Evolutionary conservation across 2,329 filamentous ascomycete species (phyloP).

Genomic region (Coccinonectria pachysandricola): DNA sequence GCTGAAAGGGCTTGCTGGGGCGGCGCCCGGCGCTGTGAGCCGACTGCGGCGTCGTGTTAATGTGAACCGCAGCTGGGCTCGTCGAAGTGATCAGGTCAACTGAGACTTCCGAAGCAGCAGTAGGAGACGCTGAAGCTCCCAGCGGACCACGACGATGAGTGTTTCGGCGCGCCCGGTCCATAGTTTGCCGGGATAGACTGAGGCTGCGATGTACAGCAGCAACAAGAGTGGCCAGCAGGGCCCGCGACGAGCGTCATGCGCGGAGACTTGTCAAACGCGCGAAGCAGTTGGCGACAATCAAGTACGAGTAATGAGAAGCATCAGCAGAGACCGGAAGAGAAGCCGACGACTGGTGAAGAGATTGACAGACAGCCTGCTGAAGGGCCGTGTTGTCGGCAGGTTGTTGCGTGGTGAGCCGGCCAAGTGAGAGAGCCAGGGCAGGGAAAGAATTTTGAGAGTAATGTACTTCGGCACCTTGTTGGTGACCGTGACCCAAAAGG

Average conservation of each 20-base stretch:
- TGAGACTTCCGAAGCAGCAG: conserved; percentile 21
- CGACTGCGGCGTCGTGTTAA: conserved; percentile 23
- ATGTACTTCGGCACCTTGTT: no score
- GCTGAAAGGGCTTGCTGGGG: conserved; percentile 25
- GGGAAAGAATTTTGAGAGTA: conserved; percentile 22
- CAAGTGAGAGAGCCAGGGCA: conserved; percentile 18
- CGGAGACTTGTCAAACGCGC: conserved; percentile 10
- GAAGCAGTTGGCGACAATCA: no score
- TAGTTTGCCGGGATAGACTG: conserved; percentile 21
- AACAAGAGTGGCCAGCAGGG: conserved; percentile 21
- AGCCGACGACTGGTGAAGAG: conserved; percentile 5
- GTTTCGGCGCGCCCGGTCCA: conserved; percentile 29
- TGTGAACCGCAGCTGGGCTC: conserved; percentile 24
- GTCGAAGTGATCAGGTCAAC: conserved; percentile 21
- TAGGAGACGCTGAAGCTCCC: conserved; percentile 24
- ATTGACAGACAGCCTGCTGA: no score
- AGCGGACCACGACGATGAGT: conserved; percentile 23
- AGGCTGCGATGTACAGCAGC: conserved; percentile 19
- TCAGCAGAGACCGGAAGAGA: conserved; percentile 7
- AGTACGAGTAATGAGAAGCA: no score
- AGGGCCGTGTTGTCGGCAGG: no score
- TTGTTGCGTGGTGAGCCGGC: conserved; percentile 22
- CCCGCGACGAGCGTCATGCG: conserved; percentile 18
- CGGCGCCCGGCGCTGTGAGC: conserved; percentile 20
- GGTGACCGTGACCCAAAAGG: conserved; percentile 13